These are phyloP conservation scores for Oryza glaberrima DNA, from an alignment of 176 grass and related monocot species.

Conservation along the genomic window DNA sequence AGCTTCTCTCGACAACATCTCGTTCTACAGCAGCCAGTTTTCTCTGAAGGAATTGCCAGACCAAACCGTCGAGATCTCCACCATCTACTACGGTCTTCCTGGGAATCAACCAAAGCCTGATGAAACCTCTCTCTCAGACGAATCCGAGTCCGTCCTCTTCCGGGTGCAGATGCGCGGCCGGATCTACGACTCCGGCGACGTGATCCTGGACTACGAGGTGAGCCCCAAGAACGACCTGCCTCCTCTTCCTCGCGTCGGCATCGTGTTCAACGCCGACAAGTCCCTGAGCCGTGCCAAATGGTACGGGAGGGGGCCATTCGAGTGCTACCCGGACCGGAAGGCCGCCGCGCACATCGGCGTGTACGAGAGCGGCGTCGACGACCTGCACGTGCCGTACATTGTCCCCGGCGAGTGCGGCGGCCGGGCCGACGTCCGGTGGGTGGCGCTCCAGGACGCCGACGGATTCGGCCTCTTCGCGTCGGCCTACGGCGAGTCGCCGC, in stretches of 20 bases:
- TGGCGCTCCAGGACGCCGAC: slow-evolving; percentile 55
- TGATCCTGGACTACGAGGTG: slow-evolving; percentile 69
- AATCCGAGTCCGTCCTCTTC: slow-evolving; percentile 37
- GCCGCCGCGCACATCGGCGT: slow-evolving; percentile 68
- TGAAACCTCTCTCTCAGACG: slow-evolving; percentile 22
- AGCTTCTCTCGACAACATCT: slow-evolving; percentile 58
- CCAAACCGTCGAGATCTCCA: slow-evolving; percentile 60
- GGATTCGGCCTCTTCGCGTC: slow-evolving; percentile 72
- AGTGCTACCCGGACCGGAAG: slow-evolving; percentile 93
- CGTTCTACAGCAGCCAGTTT: slow-evolving; percentile 62
- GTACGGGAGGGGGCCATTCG: slow-evolving; percentile 83
- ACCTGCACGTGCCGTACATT: slow-evolving; percentile 89
- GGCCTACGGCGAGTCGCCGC: slow-evolving; percentile 53
- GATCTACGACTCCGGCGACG: slow-evolving; percentile 69
- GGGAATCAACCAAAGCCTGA: slow-evolving; percentile 48
- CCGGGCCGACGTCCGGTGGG: slow-evolving; percentile 73
- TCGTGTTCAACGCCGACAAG: slow-evolving; percentile 64
- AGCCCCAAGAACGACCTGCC: slow-evolving; percentile 75
- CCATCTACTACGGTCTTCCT: slow-evolving; percentile 55
- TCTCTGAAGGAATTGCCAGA: slow-evolving; percentile 54
- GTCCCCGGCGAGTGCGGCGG: slow-evolving; percentile 65
- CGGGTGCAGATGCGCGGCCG: slow-evolving; percentile 49
- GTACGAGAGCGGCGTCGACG: slow-evolving; percentile 65
- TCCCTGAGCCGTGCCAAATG: slow-evolving; percentile 60
- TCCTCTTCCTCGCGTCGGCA: slow-evolving; percentile 75